Base-by-base conservation (phyloP, 208 protist genomes). In the Trypanosoma rangeli region DNA sequence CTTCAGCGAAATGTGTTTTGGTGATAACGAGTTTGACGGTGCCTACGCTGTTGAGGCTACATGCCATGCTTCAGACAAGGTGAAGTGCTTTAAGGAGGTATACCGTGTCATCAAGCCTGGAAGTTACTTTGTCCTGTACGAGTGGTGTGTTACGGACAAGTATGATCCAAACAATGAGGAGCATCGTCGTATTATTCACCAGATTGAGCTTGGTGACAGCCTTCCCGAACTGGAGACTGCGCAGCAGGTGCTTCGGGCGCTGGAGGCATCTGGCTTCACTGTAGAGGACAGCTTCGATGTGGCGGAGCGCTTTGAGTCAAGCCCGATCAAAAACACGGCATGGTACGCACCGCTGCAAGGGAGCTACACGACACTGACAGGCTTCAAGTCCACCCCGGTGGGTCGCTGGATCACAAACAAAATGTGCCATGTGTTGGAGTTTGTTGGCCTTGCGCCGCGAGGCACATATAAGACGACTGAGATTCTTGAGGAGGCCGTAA, bases 41-140 rank as follows among this genome's bases (percentile, higher is more conserved):
- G 95, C 90, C 54, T 99, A 98, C 83, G 89, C 93, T 12, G 97
- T 99, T 68, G 97, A 99, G 85, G 97, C 98, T 9, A 98, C 97
- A 15, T 99, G 97, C 85, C 98, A 99, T 76, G 96, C 97, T 1
- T 91, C 92, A 42, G 89, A 98, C 75, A 92, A 97, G 74, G 83
- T 92, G 35, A 85, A 90, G 73, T 89, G 85, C 76, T 99, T 97
- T 80, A 78, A 75, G 20, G 96, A 99, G 82, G 88, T 98, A 68
- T 98, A 84, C 79, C 93, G 96, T 50, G 79, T 97, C 33, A 90
- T 99, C 50, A 98, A 98, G 73, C 92, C 92, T 62, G 96, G 96
- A 44, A 83, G 92, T 28, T 83, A 74, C 70, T 99, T 98, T 74
- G 92, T 89, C 70, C 78, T 85, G 58, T 98, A 98, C 82, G 97